Evolutionary conservation across 148 eudicot species (phyloP).

Genomic region (Rhododendron vialii): DNA sequence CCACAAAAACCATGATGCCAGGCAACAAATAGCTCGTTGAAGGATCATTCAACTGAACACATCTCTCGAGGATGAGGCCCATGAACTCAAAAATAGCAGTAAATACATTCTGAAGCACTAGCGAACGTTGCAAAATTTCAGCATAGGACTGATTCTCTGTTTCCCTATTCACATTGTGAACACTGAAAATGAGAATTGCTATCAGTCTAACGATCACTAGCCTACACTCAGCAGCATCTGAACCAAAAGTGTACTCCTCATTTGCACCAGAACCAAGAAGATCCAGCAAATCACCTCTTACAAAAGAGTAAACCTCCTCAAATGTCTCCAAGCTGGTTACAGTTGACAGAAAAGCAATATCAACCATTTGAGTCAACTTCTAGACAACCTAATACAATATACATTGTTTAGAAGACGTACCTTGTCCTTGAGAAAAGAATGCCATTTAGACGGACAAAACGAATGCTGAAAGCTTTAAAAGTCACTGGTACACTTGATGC

Average conservation of each 20-base stretch:
- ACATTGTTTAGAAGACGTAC: conserved; percentile 27
- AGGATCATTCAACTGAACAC: conserved; percentile 66
- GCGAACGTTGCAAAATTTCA: conserved; percentile 78
- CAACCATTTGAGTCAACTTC: background rate
- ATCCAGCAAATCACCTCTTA: conserved; percentile 50
- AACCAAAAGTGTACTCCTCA: conserved; percentile 69
- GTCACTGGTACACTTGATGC: conserved; percentile 35
- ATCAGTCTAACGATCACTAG: conserved; percentile 65
- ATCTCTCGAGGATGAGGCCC: conserved; percentile 69
- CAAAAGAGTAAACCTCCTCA: conserved; percentile 57
- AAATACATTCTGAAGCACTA: conserved; percentile 78
- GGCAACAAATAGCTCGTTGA: conserved; percentile 72
- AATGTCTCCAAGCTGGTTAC: conserved; percentile 84
- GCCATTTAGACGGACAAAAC: conserved; percentile 84
- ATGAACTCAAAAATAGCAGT: conserved; percentile 71
- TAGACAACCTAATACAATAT: background rate
- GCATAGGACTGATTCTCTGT: conserved; percentile 89
- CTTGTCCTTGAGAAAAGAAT: conserved; percentile 94
- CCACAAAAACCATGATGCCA: conserved; percentile 79
- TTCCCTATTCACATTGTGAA: conserved; percentile 80
- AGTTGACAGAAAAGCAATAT: conserved; percentile 15
- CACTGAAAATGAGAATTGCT: conserved; percentile 73
- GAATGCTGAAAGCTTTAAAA: conserved; percentile 53
- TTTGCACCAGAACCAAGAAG: conserved; percentile 69
- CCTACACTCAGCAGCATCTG: conserved; percentile 70